phyloP scores from a whole-genome alignment of 1,284 basidiomycete genomes.

The Trichosporon sp. region DNA sequence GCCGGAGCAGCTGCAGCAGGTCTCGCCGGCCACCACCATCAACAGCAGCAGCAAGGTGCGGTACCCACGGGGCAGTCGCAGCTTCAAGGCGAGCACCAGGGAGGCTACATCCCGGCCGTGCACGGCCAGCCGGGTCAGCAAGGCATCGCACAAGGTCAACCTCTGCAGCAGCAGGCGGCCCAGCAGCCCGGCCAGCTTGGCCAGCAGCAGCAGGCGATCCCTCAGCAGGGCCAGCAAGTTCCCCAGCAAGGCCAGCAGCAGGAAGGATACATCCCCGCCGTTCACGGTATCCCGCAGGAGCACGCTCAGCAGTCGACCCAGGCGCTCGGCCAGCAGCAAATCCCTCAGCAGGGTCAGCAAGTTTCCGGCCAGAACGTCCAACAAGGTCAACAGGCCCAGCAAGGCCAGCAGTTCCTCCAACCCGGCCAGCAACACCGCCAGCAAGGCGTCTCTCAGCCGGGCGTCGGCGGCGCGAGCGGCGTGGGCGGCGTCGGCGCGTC shows the following conservation, averaged over 20 bases:
- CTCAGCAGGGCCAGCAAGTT: neutral
- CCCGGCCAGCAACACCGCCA: neutral
- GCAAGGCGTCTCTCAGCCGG: neutral
- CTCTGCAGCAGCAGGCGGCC: neutral
- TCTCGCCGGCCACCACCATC: neutral
- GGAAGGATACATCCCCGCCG: no score
- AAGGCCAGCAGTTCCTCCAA: no score
- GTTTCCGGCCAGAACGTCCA: no score
- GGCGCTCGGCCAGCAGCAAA: neutral
- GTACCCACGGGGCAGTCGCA: no score
- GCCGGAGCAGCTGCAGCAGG: neutral
- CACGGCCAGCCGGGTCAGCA: neutral
- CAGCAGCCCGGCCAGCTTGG: neutral
- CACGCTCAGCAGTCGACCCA: no score
- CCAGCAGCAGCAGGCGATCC: neutral
- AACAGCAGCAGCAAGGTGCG: neutral
- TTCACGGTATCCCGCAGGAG: no score
- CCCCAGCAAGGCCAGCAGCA: neutral
- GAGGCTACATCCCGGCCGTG: neutral
- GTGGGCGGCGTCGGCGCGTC: no score
- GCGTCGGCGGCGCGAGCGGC: no score
- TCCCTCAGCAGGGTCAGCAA: neutral
- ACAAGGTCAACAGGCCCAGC: no score
- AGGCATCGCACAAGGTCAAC: neutral
- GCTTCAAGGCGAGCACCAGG: no score